A percentile compares a stretch with the other conserved stretches of the same genome.
Evolutionary conservation across 768 basidiomycete genomes (phyloP).

Genomic region (Rhizopogon sp.): DNA sequence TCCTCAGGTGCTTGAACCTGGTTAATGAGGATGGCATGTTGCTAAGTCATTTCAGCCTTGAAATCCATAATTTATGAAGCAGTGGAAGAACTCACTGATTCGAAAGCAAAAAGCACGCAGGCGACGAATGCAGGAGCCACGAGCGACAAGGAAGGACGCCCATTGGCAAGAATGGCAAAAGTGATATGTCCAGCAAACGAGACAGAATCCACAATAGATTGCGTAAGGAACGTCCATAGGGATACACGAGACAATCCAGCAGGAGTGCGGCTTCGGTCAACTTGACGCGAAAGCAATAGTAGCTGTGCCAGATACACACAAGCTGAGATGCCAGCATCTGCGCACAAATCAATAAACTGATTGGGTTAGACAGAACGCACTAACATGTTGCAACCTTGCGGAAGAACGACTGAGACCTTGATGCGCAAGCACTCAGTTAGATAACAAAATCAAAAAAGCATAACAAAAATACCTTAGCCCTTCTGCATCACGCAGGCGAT

Average conservation of each 20-base stretch:
- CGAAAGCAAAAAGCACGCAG: slow-evolving; percentile 73
- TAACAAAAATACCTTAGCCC: slow-evolving; percentile 56
- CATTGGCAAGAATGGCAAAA: slow-evolving; percentile 81
- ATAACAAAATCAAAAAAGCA: not conserved
- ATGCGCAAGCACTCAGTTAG: not conserved
- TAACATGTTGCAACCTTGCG: slow-evolving; percentile 66
- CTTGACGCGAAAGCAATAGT: slow-evolving; percentile 67
- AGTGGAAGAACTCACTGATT: slow-evolving; percentile 54
- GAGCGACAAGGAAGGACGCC: slow-evolving; percentile 73
- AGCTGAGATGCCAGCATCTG: slow-evolving; percentile 72
- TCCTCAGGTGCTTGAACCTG: slow-evolving; percentile 82
- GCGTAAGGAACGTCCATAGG: slow-evolving; percentile 76
- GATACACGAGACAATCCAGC: slow-evolving; percentile 76
- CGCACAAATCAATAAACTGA: not conserved
- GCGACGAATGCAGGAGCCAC: slow-evolving; percentile 83
- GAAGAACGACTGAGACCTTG: slow-evolving; percentile 60
- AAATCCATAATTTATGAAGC: not conserved
- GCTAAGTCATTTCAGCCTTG: slow-evolving; percentile 37
- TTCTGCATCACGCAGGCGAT: slow-evolving; percentile 57
- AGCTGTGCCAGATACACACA: slow-evolving; percentile 66
- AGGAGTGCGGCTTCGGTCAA: slow-evolving; percentile 70
- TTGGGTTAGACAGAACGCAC: slow-evolving; percentile 9
- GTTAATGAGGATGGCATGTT: slow-evolving; percentile 77
- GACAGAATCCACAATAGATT: slow-evolving; percentile 75
- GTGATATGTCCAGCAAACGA: slow-evolving; percentile 88